Percentiles rank a stretch among this genome's conserved stretches.
phyloP scores from a whole-genome alignment of 163 green algal genomes.

The Prototheca wickerhamii region DNA sequence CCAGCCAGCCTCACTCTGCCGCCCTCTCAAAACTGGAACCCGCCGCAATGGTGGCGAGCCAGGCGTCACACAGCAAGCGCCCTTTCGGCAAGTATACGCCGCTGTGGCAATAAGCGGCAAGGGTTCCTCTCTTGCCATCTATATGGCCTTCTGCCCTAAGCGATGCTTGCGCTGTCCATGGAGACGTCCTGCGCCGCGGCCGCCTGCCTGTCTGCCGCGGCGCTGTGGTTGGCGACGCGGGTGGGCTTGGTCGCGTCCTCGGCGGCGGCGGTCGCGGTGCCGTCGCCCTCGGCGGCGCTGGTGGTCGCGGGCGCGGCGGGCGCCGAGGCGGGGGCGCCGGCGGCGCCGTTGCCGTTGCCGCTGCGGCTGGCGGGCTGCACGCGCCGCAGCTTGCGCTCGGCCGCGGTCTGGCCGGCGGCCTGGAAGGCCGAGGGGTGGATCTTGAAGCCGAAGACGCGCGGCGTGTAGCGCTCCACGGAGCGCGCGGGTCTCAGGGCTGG shows the following conservation, averaged over 20 bases:
- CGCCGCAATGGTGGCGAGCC: no score
- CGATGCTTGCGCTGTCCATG: conserved; percentile 1
- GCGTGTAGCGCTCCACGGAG: conserved; percentile 54
- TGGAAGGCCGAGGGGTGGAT: conserved; percentile 9
- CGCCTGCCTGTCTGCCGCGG: no score
- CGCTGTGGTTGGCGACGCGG: no score
- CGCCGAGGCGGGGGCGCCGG: not conserved
- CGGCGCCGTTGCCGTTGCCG: not conserved
- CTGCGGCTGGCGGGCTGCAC: not conserved
- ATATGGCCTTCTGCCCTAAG: not conserved
- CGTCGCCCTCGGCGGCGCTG: no score
- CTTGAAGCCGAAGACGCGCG: conserved; percentile 93
- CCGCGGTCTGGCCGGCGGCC: not conserved
- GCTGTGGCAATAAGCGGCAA: no score
- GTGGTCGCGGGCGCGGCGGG: not conserved
- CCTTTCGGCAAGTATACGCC: no score
- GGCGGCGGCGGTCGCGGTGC: not conserved
- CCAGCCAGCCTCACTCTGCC: no score
- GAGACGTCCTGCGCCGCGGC: not conserved
- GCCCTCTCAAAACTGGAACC: no score
- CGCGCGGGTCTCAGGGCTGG: conserved; percentile 70
- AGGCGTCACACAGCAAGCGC: no score
- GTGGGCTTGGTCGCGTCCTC: not conserved
- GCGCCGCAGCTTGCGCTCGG: not conserved
- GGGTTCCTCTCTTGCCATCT: no score